These are phyloP conservation scores for Periconia sp. DNA, from an alignment of 2,329 filamentous ascomycete genomes.

Conservation along the genomic window DNA sequence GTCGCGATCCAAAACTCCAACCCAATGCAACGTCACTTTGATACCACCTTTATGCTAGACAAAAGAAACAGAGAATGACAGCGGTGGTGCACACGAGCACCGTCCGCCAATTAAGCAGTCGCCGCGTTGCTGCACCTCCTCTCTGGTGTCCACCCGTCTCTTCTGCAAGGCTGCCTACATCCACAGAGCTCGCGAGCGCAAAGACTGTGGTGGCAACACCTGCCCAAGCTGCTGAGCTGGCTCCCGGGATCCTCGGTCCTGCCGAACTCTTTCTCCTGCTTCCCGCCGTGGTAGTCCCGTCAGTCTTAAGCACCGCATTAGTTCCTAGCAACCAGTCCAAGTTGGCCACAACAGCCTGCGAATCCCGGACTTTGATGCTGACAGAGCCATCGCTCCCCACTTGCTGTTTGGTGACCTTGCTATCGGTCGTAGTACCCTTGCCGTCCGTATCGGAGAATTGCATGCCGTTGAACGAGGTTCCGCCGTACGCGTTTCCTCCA, in stretches of 20 bases:
- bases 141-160: too few species aligned
- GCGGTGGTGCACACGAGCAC: constrained; percentile 1
- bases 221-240: constrained; percentile 8
- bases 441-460: constrained; percentile 52
- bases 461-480: constrained; percentile 57
- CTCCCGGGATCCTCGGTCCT: neutral
- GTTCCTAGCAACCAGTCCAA: constrained; percentile 48
- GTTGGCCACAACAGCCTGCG: constrained; percentile 55
- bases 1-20: neutral
- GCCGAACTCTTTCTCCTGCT: constrained; percentile 32
- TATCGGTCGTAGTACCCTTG: constrained; percentile 43
- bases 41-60: constrained; percentile 10
- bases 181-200: too few species aligned
- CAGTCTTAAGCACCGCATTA: constrained; percentile 35
- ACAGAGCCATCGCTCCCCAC: constrained; percentile 29
- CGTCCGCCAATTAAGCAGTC: neutral
- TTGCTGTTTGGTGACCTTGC: constrained; percentile 34
- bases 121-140: neutral
- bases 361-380: constrained; percentile 48
- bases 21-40: neutral
- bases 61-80: constrained; percentile 11
- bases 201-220: constrained; percentile 8
- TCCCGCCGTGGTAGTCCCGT: constrained; percentile 23
- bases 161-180: too few species aligned
- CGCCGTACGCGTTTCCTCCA: constrained; percentile 51